Evolutionary conservation across 257 asterid genomes (phyloP).

Genomic region (Capsicum pubescens): DNA sequence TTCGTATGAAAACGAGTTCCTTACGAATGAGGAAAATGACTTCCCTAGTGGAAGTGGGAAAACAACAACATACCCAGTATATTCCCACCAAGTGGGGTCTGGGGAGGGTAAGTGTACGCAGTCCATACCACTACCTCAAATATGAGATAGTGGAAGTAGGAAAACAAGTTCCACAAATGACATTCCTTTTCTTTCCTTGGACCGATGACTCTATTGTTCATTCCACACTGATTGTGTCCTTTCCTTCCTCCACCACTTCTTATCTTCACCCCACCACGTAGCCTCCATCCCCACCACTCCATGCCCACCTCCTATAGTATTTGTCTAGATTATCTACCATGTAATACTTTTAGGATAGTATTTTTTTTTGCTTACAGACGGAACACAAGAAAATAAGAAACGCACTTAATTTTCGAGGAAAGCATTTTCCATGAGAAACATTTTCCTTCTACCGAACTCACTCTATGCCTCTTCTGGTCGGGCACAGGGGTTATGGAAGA

Average conservation of each 20-base stretch:
- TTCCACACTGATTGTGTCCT: neutral
- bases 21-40: neutral
- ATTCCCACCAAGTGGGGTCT: too few relatives aligned
- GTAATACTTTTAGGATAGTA: neutral
- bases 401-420: neutral
- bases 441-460: neutral
- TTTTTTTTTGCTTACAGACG: neutral
- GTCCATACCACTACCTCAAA: too few relatives aligned
- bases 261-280: neutral
- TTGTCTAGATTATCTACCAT: neutral
- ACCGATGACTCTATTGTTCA: too few relatives aligned
- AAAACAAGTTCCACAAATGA: neutral
- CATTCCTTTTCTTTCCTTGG: too few relatives aligned
- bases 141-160: neutral
- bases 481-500: slow-evolving; percentile 15
- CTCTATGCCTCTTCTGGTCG: neutral
- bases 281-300: too few relatives aligned
- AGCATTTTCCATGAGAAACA: neutral
- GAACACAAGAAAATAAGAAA: neutral
- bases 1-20: neutral
- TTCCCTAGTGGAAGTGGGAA: neutral
- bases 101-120: too few relatives aligned
- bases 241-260: neutral
- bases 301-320: neutral
- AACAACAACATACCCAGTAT: too few relatives aligned